Conservation (phyloP, 352 stramenopile genomes). For the Globisporangium echinulatum region DNA sequence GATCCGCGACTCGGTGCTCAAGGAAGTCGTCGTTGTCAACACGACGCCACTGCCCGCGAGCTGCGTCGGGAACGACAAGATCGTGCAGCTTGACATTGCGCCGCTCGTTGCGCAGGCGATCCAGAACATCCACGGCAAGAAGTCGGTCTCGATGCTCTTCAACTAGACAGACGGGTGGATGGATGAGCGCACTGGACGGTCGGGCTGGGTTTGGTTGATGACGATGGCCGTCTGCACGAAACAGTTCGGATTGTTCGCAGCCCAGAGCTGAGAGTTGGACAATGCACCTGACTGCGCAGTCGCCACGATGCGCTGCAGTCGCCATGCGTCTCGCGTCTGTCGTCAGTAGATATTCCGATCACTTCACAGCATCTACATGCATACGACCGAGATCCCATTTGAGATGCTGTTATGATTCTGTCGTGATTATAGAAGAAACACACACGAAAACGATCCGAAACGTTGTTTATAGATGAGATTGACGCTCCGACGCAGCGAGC, state of each 20-base stretch:
- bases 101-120: constrained; percentile 98
- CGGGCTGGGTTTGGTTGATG: no score
- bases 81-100: constrained; percentile 97
- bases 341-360: neutral
- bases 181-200: neutral
- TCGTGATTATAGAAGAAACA: no score
- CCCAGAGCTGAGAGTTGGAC: neutral
- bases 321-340: neutral
- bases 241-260: no score
- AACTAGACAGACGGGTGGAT: constrained; percentile 73
- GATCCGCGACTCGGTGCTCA: constrained; percentile 88
- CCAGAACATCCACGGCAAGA: constrained; percentile 99
- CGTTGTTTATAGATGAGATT: no score
- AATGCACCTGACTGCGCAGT: neutral
- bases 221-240: no score
- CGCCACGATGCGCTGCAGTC: neutral
- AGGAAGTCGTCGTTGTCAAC: constrained; percentile 90
- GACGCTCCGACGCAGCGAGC: no score
- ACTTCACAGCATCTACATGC: no score
- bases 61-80: constrained; percentile 95
- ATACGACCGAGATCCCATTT: no score
- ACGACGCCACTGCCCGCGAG: constrained; percentile 80
- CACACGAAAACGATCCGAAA: no score
- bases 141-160: constrained; percentile 99
- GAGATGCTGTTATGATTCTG: no score